A percentile compares a stretch with the other conserved stretches of the same genome.
Conservation (phyloP, 75 land plant genomes). For the Gnetum montanum region DNA sequence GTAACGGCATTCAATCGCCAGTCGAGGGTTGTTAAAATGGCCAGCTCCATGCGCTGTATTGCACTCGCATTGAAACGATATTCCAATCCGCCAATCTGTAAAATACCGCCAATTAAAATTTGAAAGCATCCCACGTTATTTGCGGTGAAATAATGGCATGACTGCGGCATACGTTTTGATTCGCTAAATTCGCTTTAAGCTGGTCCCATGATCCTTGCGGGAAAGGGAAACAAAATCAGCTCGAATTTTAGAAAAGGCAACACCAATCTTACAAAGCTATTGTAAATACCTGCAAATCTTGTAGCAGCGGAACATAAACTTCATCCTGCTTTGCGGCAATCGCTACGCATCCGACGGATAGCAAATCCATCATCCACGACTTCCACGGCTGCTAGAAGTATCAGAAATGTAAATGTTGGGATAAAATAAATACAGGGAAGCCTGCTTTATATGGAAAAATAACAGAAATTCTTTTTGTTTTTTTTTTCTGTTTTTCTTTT, state of each 20-base stretch:
- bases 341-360: slow-evolving; percentile 33
- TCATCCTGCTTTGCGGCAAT: slow-evolving; percentile 46
- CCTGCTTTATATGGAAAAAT: slow-evolving; percentile 1
- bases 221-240: not conserved
- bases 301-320: slow-evolving; percentile 21
- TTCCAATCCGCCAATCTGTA: slow-evolving; percentile 10
- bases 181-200: not conserved
- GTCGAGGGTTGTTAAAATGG: slow-evolving; percentile 22
- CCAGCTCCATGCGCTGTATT: slow-evolving; percentile 40
- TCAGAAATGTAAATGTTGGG: not conserved
- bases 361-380: slow-evolving; percentile 27
- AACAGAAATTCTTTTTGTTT: too few relatives aligned
- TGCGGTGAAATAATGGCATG: not conserved
- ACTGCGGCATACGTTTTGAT: not conserved
- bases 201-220: not conserved
- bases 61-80: slow-evolving; percentile 22
- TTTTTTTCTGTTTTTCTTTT: too few relatives aligned
- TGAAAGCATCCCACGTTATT: not conserved
- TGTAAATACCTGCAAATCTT: slow-evolving; percentile 30
- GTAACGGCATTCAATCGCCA: slow-evolving; percentile 44
- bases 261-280: not conserved
- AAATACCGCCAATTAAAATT: not conserved
- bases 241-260: not conserved
- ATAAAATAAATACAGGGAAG: not conserved
- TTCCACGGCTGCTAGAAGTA: slow-evolving; percentile 11